Conservation (phyloP, 2,329 filamentous ascomycete species). For the Exserohilum rostratum region DNA sequence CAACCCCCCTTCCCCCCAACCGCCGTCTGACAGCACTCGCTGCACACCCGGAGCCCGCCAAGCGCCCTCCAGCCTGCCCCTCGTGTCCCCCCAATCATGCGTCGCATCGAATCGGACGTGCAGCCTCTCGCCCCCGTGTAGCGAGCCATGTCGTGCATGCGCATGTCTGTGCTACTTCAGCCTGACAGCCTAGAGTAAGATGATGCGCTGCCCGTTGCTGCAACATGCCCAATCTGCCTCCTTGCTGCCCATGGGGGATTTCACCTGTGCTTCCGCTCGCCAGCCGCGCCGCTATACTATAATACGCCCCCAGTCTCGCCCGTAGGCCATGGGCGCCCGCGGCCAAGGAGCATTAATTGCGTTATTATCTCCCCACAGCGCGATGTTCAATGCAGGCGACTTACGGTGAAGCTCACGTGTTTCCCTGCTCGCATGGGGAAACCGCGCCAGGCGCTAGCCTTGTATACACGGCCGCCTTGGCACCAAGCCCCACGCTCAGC, state of each 20-base stretch:
- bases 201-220: constrained; percentile 1
- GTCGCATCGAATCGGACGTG: not conserved
- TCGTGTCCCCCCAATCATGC: too few relatives aligned
- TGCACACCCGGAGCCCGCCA: too few relatives aligned
- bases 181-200: constrained; percentile 6
- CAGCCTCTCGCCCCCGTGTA: constrained; percentile 2
- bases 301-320: too few relatives aligned
- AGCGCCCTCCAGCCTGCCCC: too few relatives aligned
- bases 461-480: too few relatives aligned
- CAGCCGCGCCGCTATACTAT: too few relatives aligned
- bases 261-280: not conserved
- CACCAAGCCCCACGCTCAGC: too few relatives aligned
- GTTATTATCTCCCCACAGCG: not conserved
- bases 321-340: not conserved
- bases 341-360: not conserved
- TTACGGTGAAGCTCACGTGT: not conserved
- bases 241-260: not conserved
- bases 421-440: not conserved
- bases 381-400: too few relatives aligned
- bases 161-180: constrained; percentile 5
- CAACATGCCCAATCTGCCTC: constrained; percentile 5
- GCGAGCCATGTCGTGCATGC: constrained; percentile 14
- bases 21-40: not conserved
- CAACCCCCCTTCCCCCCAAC: not conserved
- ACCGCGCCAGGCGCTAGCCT: not conserved